Percentiles rank a stretch among this genome's conserved stretches.
Evolutionary conservation across 352 stramenopile genomes (phyloP).

Genomic region (Pythium folliculosum): DNA sequence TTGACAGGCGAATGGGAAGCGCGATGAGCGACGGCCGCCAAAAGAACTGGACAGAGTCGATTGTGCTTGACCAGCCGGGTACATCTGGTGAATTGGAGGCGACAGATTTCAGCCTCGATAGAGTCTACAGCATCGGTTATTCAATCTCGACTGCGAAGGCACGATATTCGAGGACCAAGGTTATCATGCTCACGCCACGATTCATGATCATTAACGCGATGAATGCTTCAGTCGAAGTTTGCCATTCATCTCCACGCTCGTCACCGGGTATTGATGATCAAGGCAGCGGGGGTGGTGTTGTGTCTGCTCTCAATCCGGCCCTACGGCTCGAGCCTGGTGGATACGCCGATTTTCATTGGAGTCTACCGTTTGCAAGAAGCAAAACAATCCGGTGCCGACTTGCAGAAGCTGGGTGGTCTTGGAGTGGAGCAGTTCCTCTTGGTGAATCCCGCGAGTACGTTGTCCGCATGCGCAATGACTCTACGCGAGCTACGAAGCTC

Average conservation of each 20-base stretch:
- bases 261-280: conserved; percentile 31
- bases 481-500: conserved; percentile 76
- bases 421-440: conserved; percentile 81
- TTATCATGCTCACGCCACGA: conserved; percentile 84
- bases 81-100: conserved; percentile 77
- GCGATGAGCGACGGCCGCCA: conserved; percentile 48
- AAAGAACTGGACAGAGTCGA: conserved; percentile 71
- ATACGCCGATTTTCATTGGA: conserved; percentile 88
- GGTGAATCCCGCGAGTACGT: conserved; percentile 78
- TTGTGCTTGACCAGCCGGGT: conserved; percentile 74
- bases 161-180: conserved; percentile 83
- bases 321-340: conserved; percentile 68
- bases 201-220: conserved; percentile 88
- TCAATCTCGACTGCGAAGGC: conserved; percentile 75
- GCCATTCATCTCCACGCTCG: conserved; percentile 74
- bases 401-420: conserved; percentile 75
- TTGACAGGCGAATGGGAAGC: conserved; percentile 31
- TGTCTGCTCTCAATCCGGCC: conserved; percentile 70
- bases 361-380: conserved; percentile 60
- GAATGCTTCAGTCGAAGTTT: conserved; percentile 67
- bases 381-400: conserved; percentile 81
- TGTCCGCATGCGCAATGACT: conserved; percentile 82
- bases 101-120: conserved; percentile 57
- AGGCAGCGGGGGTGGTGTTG: conserved; percentile 34
- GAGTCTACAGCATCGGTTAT: conserved; percentile 82